Conservation (phyloP, 2,329 filamentous ascomycete species). For the Anthostomella pinea region DNA sequence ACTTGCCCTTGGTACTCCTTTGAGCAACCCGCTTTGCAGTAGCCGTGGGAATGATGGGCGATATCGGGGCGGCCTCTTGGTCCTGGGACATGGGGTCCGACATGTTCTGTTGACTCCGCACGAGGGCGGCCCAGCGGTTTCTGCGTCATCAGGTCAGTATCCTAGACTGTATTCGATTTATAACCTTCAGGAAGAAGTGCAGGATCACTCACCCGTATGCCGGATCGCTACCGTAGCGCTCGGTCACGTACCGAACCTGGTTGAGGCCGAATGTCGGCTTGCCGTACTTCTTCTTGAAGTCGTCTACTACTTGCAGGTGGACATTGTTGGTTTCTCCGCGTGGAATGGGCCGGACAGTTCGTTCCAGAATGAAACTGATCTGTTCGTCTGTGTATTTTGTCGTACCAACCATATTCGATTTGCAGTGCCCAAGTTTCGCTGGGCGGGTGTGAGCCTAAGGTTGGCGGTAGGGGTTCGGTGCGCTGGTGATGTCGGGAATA, state of each 20-base stretch:
- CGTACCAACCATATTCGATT: slow-evolving; percentile 8
- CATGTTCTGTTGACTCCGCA: too few relatives aligned
- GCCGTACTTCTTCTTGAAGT: slow-evolving; percentile 5
- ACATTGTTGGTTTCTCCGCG: slow-evolving; percentile 3
- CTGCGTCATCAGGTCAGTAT: slow-evolving; percentile 1
- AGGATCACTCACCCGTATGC: slow-evolving; percentile 34
- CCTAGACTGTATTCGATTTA: background rate
- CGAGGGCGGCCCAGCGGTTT: slow-evolving; percentile 4
- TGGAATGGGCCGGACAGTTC: slow-evolving; percentile 2
- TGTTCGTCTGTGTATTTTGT: slow-evolving; percentile 18
- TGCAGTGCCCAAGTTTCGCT: too few relatives aligned
- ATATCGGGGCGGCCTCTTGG: background rate
- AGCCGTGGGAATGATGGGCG: background rate
- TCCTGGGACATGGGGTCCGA: background rate
- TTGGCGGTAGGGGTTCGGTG: too few relatives aligned
- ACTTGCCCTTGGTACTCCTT: background rate
- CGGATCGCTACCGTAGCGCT: slow-evolving; percentile 40
- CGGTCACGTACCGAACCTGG: slow-evolving; percentile 39
- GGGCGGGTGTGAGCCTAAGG: too few relatives aligned
- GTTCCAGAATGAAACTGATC: slow-evolving; percentile 18
- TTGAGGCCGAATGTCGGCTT: slow-evolving; percentile 18
- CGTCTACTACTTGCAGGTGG: background rate
- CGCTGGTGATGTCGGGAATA: too few relatives aligned
- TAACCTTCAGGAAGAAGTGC: background rate
- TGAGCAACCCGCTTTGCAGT: background rate